Evolutionary conservation across 768 basidiomycete genomes (phyloP), one percentile per base, ranked within the genome.

Genomic region (Omphalotus guepiniiformis): DNA sequence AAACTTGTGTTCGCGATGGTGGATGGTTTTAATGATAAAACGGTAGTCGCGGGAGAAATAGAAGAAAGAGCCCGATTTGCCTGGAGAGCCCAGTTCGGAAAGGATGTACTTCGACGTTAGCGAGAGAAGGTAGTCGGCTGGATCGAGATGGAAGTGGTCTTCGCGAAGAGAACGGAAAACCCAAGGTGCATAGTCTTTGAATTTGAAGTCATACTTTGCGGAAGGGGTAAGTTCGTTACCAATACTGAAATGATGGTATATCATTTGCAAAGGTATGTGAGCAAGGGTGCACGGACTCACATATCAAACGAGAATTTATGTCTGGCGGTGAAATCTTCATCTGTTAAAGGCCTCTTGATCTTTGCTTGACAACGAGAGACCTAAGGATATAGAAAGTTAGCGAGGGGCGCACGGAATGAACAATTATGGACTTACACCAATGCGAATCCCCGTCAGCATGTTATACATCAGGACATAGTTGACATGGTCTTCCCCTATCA

Each of bases 391-490:
- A 43, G 62, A 41, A 34, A 40, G 39, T 34, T 12, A 11, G 29
- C 4, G 9, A 27, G 25, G 18, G 29, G 7, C 34, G 21, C 28
- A 19, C 51, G 28, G 43, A 35, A 27, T 37, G 30, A 26, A 25
- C 45, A 32, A 25, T 36, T 26, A 53, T 18, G 15, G 19, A 74
- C 87, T 61, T 57, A 92, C 94, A 23, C 85, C 94, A 56, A 93
- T 93, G 34, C 96, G 81, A 52, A 99, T 99, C 4, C 96, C 96
- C 3, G 96, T 99, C 58, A 99, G 75, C 96, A 99, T 99, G 72
- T 99, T 98, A 72, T 98, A 99, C 96, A 98, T 98, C 59, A 99
- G 71, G 49, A 98, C 90, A 57, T 97, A 99, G 71, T 99, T 99
- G 65, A 88, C 94, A 67, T 99, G 96, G 58, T 83, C 95, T 63